Conservation (phyloP, 2,329 filamentous ascomycete genomes). For the Podosphaera leucotricha region DNA sequence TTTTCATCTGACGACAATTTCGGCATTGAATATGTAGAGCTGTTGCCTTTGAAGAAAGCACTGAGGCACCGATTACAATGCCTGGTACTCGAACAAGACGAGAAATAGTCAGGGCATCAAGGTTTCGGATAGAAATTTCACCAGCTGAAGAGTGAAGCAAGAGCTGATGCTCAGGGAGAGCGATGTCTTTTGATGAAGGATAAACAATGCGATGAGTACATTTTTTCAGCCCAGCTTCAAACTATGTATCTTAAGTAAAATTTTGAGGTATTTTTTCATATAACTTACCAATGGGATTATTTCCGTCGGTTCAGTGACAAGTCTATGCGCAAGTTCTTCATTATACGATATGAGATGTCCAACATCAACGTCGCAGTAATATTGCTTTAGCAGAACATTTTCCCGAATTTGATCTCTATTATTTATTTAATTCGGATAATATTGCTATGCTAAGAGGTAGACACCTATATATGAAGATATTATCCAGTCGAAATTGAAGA, state of each 20-base stretch:
- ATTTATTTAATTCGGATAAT: slow-evolving; percentile 12
- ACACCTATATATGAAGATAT: slow-evolving; percentile 82
- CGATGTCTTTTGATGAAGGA: slow-evolving; percentile 39
- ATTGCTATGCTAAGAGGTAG: slow-evolving; percentile 5
- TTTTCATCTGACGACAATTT: slow-evolving; percentile 51
- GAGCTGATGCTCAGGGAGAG: slow-evolving; percentile 76
- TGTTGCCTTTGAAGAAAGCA: slow-evolving; percentile 88
- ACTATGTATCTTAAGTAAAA: slow-evolving; percentile 27
- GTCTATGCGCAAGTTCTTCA: slow-evolving; percentile 74
- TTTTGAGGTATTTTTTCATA: neutral
- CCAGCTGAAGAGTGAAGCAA: slow-evolving; percentile 82
- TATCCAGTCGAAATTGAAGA: slow-evolving; percentile 80
- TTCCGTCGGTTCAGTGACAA: slow-evolving; percentile 75
- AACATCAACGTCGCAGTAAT: slow-evolving; percentile 90
- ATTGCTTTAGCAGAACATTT: slow-evolving; percentile 83
- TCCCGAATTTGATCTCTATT: slow-evolving; percentile 77
- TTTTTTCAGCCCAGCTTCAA: slow-evolving; percentile 69
- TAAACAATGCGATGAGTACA: slow-evolving; percentile 89
- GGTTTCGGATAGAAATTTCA: slow-evolving; percentile 76
- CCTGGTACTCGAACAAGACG: slow-evolving; percentile 90
- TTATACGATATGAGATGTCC: slow-evolving; percentile 90
- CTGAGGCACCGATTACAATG: slow-evolving; percentile 92
- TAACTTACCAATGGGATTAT: slow-evolving; percentile 67
- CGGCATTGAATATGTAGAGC: slow-evolving; percentile 69
- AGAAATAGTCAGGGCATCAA: slow-evolving; percentile 80